These are phyloP conservation scores for Triticum dicoccoides DNA, from an alignment of 176 grass and related monocot species.

Conservation along the genomic window DNA sequence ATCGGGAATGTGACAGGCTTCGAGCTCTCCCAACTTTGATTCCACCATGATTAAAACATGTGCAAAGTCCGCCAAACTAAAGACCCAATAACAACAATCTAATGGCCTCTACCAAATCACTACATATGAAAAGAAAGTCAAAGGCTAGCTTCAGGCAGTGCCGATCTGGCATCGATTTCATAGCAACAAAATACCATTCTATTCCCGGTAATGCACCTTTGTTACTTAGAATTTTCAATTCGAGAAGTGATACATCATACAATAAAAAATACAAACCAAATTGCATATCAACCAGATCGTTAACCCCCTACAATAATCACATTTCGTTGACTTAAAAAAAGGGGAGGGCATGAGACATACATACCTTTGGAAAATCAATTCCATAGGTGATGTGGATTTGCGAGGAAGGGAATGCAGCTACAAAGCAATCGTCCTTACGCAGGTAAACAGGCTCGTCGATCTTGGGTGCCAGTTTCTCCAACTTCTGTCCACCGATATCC, in stretches of 20 bases:
- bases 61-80: neutral
- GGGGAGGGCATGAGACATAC: neutral
- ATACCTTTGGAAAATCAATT: conserved; percentile 79
- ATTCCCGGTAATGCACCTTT: neutral
- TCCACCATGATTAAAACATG: conserved; percentile 1
- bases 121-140: neutral
- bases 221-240: neutral
- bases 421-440: conserved; percentile 53
- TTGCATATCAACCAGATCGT: neutral
- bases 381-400: conserved; percentile 70
- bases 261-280: neutral
- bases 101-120: neutral
- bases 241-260: neutral
- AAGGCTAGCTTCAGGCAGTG: neutral
- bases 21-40: neutral
- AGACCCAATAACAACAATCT: neutral
- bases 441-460: conserved; percentile 64
- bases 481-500: conserved; percentile 44
- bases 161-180: neutral
- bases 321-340: neutral
- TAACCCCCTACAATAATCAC: neutral
- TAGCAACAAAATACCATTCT: neutral
- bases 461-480: conserved; percentile 62
- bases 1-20: neutral
- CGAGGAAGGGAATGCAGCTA: conserved; percentile 74